A percentile compares a stretch with the other conserved stretches of the same genome.
Conservation (phyloP, 129 eudicot species). For the Helianthus tuberosus region DNA sequence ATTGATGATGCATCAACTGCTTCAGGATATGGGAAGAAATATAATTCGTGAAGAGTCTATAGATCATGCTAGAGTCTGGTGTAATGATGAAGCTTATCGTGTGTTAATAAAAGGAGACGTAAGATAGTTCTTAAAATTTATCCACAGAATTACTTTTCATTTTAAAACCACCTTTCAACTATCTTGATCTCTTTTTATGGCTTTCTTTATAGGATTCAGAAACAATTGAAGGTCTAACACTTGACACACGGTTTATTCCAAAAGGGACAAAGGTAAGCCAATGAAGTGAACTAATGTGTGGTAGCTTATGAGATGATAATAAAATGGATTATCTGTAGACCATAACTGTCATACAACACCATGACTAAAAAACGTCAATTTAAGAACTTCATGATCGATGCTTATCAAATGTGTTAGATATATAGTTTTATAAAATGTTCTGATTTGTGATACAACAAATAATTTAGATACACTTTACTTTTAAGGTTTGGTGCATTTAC, state of each 20-base stretch:
- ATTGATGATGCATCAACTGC: constrained; percentile 33
- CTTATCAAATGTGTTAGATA: not conserved
- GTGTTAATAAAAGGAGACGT: constrained; percentile 25
- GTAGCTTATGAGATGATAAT: no score
- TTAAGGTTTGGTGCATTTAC: not conserved
- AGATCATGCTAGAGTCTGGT: constrained; percentile 30
- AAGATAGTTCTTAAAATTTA: constrained; percentile 7
- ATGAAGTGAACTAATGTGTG: not conserved
- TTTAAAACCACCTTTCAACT: not conserved
- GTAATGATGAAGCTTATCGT: constrained; percentile 1
- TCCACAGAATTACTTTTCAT: not conserved
- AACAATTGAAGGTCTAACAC: constrained; percentile 19
- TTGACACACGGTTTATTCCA: constrained; percentile 21
- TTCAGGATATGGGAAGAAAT: constrained; percentile 30
- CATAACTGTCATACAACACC: no score
- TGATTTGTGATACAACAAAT: no score
- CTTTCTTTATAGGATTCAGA: constrained; percentile 12
- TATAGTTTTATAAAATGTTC: no score
- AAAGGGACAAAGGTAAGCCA: constrained; percentile 15
- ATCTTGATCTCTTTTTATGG: not conserved
- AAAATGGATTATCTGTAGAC: no score
- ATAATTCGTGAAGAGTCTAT: constrained; percentile 31
- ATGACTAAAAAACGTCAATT: no score
- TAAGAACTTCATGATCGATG: not conserved
- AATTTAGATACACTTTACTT: no score